phyloP scores from a whole-genome alignment of 768 basidiomycete genomes.

The Hygrocybe punicea region DNA sequence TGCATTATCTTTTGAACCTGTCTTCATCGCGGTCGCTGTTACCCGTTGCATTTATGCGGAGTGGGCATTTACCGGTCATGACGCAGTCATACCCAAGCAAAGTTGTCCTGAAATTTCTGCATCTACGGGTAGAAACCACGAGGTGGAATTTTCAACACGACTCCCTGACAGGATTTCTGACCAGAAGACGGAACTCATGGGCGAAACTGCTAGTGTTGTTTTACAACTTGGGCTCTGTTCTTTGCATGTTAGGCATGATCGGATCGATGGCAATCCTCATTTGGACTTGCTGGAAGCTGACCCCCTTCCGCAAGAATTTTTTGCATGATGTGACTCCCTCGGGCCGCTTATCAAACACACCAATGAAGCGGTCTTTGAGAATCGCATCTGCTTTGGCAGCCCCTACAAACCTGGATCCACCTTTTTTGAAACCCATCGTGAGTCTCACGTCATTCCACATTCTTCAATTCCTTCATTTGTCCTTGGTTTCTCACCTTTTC shows the following conservation, averaged over 20 bases:
- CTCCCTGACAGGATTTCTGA: conserved; percentile 35
- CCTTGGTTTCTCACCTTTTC: no score
- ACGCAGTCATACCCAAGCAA: conserved; percentile 1
- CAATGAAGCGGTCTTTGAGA: not conserved
- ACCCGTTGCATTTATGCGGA: not conserved
- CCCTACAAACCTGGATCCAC: not conserved
- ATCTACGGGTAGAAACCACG: conserved; percentile 47
- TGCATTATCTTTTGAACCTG: not conserved
- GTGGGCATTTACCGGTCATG: conserved; percentile 2
- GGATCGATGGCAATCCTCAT: conserved; percentile 39
- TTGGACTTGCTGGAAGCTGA: conserved; percentile 30
- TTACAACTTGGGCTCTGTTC: conserved; percentile 51
- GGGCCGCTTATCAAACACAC: conserved; percentile 3
- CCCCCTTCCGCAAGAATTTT: conserved; percentile 5
- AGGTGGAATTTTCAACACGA: conserved; percentile 52
- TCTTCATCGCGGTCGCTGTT: not conserved
- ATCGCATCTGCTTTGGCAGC: not conserved
- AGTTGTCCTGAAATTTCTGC: conserved; percentile 27
- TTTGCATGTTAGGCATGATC: conserved; percentile 49
- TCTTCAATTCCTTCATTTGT: not conserved
- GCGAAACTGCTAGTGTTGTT: conserved; percentile 31
- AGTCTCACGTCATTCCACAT: conserved; percentile 8
- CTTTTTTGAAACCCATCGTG: conserved; percentile 33
- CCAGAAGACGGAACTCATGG: conserved; percentile 24
- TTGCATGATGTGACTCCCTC: conserved; percentile 5